Evolutionary conservation across 2,329 filamentous ascomycete species (phyloP), one percentile per base, ranked within the genome.

Genomic region (Aureobasidium sp.): DNA sequence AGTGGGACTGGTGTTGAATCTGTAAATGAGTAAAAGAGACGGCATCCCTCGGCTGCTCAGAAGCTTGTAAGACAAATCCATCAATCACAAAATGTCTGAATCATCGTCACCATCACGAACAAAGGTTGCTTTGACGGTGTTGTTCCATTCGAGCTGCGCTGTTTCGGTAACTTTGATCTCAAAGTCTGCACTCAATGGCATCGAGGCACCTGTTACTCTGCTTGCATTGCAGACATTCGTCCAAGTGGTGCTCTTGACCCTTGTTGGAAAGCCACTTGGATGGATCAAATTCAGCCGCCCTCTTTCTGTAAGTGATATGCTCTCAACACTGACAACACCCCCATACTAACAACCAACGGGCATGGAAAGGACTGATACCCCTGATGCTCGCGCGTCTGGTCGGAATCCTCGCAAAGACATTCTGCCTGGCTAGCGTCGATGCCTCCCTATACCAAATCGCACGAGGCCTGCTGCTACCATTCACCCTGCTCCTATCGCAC

Each of bases 101-200:
- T 37, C 54, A n/a, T 36, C 47, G 16, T 42, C 58, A 42, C 58
- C 45, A 16, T 52, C 58, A 44, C 34, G 58, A 27, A 47, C 58
- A 21, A 60, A 60, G 29, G 58, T 60, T 8, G 58, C 58, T 29
- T 44, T 60, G 39, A 60, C 58, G 16, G 48, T 60, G 30, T 11
- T 60, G 36, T 60, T 60, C 27, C 58, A 60, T 16, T 60, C 58
- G 9, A 50, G 45, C 29, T 60, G 58, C 13, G 58, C 58, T 36
- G 48, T 60, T 16, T 60, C 45, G 27, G 48, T 50, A n/a, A 60
- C 58, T 1, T 29, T 60, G 58, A 60, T 60, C 47, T 60, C 58
- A 2, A 60, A 60, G n/a, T 42, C 36, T 21, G 58, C 58, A 11
- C 47, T 60, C 11, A 60, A 60, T 50, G 48, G 58, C 45, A 50